Evolutionary conservation across 2,329 filamentous ascomycete species (phyloP).

Genomic region (Capronia americana): DNA sequence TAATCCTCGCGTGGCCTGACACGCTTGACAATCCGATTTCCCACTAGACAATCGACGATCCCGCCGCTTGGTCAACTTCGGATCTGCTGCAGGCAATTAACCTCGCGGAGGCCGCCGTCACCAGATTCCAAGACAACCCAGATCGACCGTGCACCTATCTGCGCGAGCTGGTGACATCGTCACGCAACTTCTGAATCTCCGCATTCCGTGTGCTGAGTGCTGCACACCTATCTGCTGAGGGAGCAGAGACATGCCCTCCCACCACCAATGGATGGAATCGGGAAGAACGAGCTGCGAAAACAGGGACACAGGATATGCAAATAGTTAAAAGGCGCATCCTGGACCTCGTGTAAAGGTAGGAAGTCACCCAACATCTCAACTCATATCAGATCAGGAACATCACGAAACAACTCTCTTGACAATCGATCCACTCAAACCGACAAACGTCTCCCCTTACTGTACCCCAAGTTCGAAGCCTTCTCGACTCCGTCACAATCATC

Average conservation of each 20-base stretch:
- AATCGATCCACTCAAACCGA: not conserved
- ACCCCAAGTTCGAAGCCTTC: not conserved
- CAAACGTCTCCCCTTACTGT: not conserved
- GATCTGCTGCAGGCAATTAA: not conserved
- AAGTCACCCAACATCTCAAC: constrained; percentile 1
- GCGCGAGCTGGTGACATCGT: constrained; percentile 27
- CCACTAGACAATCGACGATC: constrained; percentile 11
- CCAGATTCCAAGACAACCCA: constrained; percentile 5
- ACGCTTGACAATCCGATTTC: not conserved
- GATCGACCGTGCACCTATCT: not conserved
- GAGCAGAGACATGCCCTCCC: constrained; percentile 1
- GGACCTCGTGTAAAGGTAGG: constrained; percentile 2
- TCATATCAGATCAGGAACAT: not conserved
- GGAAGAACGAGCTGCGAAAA: not conserved
- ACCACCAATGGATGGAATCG: constrained; percentile 16
- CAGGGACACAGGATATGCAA: constrained; percentile 3
- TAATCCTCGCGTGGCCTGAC: constrained; percentile 22
- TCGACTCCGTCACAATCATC: constrained; percentile 12
- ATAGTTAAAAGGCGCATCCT: constrained; percentile 11
- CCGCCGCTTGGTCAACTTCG: constrained; percentile 1
- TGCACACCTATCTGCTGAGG: constrained; percentile 26
- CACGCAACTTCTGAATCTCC: constrained; percentile 22
- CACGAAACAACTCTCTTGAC: not conserved
- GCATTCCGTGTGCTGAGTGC: not conserved
- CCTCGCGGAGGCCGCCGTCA: constrained; percentile 17